Conservation (phyloP, 768 basidiomycete species). For the Boletus sensibilis region DNA sequence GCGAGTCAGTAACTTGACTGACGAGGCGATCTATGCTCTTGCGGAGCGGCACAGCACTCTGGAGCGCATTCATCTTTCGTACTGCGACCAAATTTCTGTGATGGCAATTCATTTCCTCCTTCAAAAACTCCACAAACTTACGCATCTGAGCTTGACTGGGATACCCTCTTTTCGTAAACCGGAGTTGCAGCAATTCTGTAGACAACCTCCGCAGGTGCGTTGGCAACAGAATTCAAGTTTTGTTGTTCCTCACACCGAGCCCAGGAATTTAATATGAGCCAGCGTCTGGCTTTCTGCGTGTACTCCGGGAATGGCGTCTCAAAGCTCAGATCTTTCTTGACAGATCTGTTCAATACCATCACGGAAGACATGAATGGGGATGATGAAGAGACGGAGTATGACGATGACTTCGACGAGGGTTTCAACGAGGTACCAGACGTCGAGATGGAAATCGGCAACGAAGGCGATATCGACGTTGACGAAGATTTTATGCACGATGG, state of each 20-base stretch:
- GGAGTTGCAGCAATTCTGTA: slow-evolving; percentile 87
- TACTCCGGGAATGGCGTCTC: slow-evolving; percentile 91
- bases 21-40: slow-evolving; percentile 87
- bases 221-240: not conserved
- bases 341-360: slow-evolving; percentile 71
- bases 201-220: slow-evolving; percentile 80
- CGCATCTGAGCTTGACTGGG: slow-evolving; percentile 97
- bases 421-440: slow-evolving; percentile 31
- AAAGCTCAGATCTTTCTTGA: slow-evolving; percentile 77
- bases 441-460: slow-evolving; percentile 37
- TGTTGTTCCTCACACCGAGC: slow-evolving; percentile 1
- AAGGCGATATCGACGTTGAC: slow-evolving; percentile 45
- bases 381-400: slow-evolving; percentile 67
- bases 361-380: slow-evolving; percentile 64
- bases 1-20: slow-evolving; percentile 88
- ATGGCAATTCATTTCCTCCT: slow-evolving; percentile 89
- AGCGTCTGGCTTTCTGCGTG: slow-evolving; percentile 91
- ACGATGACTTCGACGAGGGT: slow-evolving; percentile 43
- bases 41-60: slow-evolving; percentile 82
- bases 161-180: slow-evolving; percentile 84
- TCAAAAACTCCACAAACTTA: slow-evolving; percentile 84
- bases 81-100: slow-evolving; percentile 94
- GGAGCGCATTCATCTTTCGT: slow-evolving; percentile 95
- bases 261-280: slow-evolving; percentile 89
- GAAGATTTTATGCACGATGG: slow-evolving; percentile 41